phyloP scores from a whole-genome alignment of 108 stramenopile genomes.

The Skeletonema grethae region DNA sequence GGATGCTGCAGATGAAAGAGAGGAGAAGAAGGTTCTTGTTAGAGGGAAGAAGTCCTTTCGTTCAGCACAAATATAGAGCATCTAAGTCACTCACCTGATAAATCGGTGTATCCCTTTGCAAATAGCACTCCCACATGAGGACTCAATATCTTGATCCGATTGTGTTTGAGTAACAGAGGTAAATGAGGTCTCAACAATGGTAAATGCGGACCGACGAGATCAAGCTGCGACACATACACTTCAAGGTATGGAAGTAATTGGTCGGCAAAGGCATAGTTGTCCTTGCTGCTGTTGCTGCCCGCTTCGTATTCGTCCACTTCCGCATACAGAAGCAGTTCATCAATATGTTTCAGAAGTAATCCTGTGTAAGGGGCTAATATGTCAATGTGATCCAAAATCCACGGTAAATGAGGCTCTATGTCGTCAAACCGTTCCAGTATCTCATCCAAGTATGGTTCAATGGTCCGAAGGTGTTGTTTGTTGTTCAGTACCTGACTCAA shows the following conservation, averaged over 20 bases:
- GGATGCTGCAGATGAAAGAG: constrained; percentile 27
- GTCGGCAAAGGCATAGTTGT: constrained; percentile 63
- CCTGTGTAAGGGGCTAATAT: constrained; percentile 77
- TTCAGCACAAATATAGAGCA: background rate
- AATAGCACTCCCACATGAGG: constrained; percentile 64
- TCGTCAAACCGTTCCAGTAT: constrained; percentile 69
- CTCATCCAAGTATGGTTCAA: constrained; percentile 66
- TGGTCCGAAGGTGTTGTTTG: constrained; percentile 59
- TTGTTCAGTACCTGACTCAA: constrained; percentile 69
- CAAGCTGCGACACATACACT: constrained; percentile 59
- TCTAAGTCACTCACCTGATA: constrained; percentile 33
- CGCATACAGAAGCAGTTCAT: constrained; percentile 70
- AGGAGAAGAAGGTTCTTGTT: background rate
- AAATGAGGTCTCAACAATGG: constrained; percentile 73
- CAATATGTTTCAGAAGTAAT: constrained; percentile 67
- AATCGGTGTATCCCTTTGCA: constrained; percentile 62
- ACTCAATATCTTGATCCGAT: constrained; percentile 65
- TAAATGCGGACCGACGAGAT: constrained; percentile 68
- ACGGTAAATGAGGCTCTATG: constrained; percentile 77
- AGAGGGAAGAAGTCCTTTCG: background rate
- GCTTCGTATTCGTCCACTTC: constrained; percentile 51
- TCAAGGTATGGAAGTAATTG: constrained; percentile 70
- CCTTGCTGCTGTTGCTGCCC: constrained; percentile 24
- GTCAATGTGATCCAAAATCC: constrained; percentile 77
- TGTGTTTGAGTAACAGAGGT: constrained; percentile 59